Conservation (phyloP, 257 asterid species). For the Solanum dulcamara region DNA sequence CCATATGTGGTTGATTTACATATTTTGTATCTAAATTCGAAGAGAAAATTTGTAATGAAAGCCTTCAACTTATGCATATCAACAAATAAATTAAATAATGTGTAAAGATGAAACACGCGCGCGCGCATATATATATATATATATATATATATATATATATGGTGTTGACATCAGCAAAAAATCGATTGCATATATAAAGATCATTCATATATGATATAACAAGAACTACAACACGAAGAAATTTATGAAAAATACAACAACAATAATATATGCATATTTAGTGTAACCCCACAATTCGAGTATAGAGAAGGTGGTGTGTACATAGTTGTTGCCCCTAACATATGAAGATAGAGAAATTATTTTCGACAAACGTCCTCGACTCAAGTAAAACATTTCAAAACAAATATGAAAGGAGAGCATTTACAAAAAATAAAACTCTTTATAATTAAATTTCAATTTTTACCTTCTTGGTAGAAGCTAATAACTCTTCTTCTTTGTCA, state of each 20-base stretch:
- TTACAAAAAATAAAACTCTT: background rate
- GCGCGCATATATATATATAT: no score
- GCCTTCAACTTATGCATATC: background rate
- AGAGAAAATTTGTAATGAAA: background rate
- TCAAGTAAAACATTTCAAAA: background rate
- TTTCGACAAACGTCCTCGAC: background rate
- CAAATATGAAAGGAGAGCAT: background rate
- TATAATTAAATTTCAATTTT: background rate
- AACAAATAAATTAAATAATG: background rate
- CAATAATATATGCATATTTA: no score
- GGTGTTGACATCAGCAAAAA: no score
- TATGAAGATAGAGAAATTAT: no score
- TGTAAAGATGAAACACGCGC: background rate
- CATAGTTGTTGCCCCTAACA: no score
- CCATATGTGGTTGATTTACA: background rate
- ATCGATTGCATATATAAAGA: background rate
- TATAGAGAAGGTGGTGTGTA: no score
- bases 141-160: no score
- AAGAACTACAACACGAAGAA: background rate
- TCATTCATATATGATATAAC: background rate
- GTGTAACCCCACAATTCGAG: no score
- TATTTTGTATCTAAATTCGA: no score
- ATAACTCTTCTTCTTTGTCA: background rate
- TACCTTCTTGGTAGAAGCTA: background rate
- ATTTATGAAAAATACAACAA: background rate